These are phyloP conservation scores for Solanum appendiculatum DNA, from an alignment of 257 asterid species.

Conservation along the genomic window DNA sequence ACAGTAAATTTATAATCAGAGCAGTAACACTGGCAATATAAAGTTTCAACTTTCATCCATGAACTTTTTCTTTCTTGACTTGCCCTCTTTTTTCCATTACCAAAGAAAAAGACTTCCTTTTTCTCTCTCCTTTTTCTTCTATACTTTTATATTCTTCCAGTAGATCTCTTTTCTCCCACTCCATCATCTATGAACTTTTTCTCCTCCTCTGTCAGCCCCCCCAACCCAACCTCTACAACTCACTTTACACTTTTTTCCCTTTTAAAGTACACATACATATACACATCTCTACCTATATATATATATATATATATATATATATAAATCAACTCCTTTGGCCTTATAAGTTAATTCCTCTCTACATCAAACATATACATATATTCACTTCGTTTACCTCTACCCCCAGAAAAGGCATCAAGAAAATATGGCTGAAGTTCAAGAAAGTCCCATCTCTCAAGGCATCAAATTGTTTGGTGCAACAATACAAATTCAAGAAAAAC, in stretches of 20 bases:
- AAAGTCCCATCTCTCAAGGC: slow-evolving; percentile 32
- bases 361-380: slow-evolving; percentile 13
- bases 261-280: slow-evolving; percentile 1
- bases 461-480: slow-evolving; percentile 75
- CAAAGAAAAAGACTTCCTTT: not conserved
- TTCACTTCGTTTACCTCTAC: not conserved
- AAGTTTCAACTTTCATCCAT: not conserved
- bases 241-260: slow-evolving; percentile 6
- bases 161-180: not conserved
- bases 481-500: slow-evolving; percentile 22
- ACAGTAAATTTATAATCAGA: not conserved
- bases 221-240: not conserved
- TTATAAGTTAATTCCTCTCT: not conserved
- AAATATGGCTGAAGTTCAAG: slow-evolving; percentile 40
- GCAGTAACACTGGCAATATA: not conserved
- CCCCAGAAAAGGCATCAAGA: not conserved
- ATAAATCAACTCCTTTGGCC: not conserved
- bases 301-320: not conserved
- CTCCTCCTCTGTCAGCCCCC: not conserved
- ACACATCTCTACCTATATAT: not conserved
- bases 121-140: not conserved
- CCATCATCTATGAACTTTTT: not conserved
- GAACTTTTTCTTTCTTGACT: not conserved
- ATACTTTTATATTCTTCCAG: not conserved
- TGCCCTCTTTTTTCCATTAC: not conserved